Percentiles rank a stretch among this genome's conserved stretches.
Evolutionary conservation across 768 basidiomycete species (phyloP).

Genomic region (Leccinum imitatum): DNA sequence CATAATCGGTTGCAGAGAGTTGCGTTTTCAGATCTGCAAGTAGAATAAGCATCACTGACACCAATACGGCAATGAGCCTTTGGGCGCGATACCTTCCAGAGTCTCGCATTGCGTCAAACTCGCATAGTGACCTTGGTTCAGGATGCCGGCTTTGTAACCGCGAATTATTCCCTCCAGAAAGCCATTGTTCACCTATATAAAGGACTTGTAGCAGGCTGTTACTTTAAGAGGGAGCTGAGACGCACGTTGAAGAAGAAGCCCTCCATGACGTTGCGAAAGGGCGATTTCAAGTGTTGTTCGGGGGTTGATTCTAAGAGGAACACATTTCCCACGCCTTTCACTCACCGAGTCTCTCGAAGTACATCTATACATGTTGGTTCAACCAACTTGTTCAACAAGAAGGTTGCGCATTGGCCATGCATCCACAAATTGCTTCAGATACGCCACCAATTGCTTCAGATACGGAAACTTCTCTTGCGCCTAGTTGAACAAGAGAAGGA

Average conservation of each 20-base stretch:
- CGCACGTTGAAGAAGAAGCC: constrained; percentile 86
- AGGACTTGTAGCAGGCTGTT: constrained; percentile 7
- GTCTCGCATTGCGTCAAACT: constrained; percentile 97
- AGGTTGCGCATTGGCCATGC: too few relatives aligned
- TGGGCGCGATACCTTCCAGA: constrained; percentile 70
- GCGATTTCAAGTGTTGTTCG: neutral
- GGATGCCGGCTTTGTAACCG: constrained; percentile 92
- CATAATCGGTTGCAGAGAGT: constrained; percentile 94
- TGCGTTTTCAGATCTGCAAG: constrained; percentile 91
- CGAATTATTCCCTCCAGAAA: constrained; percentile 82
- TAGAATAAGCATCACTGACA: constrained; percentile 3
- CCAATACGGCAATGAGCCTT: neutral
- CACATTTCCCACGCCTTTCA: constrained; percentile 17
- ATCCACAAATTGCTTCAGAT: too few relatives aligned
- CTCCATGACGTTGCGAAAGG: constrained; percentile 57
- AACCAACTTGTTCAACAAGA: too few relatives aligned
- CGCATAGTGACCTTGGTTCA: constrained; percentile 86
- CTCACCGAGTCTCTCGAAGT: too few relatives aligned
- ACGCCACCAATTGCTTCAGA: too few relatives aligned
- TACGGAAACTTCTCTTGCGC: too few relatives aligned
- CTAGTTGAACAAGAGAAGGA: too few relatives aligned
- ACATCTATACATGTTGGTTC: too few relatives aligned
- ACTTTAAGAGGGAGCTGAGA: neutral
- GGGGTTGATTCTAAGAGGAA: constrained; percentile 12
- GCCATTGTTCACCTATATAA: constrained; percentile 63